Evolutionary conservation across 1,284 basidiomycete genomes (phyloP).

Genomic region (Apiotrichum gamsii): DNA sequence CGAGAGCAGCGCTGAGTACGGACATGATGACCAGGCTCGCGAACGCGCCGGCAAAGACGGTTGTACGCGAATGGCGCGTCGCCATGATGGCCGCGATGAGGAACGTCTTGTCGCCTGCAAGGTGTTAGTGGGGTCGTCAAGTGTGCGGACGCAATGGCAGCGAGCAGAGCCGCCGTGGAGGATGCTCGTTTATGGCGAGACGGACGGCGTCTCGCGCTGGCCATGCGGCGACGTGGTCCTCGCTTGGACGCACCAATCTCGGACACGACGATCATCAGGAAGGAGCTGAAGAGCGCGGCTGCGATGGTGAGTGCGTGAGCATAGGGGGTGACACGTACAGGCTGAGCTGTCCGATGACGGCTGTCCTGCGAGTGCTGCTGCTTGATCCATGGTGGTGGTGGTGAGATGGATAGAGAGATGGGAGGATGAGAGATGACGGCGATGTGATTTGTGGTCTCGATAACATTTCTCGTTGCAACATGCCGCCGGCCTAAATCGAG

Average conservation of each 20-base stretch:
- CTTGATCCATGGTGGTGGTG: constrained; percentile 1
- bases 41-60: constrained; percentile 87
- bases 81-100: constrained; percentile 94
- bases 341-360: too few relatives aligned
- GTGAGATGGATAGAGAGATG: not conserved
- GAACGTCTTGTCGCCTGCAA: constrained; percentile 95
- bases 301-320: constrained; percentile 9
- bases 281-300: constrained; percentile 64
- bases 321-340: constrained; percentile 4
- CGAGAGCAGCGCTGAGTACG: constrained; percentile 77
- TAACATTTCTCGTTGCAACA: too few relatives aligned
- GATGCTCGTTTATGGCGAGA: too few relatives aligned
- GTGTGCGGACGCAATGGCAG: too few relatives aligned
- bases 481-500: too few relatives aligned
- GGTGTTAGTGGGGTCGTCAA: not conserved
- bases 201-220: too few relatives aligned
- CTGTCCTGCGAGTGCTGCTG: constrained; percentile 6
- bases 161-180: too few relatives aligned
- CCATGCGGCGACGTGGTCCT: not conserved
- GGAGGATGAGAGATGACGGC: not conserved
- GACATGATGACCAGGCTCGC: constrained; percentile 87
- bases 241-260: constrained; percentile 55
- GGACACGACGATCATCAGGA: constrained; percentile 80
- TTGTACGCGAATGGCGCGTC: constrained; percentile 78
- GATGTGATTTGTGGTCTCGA: too few relatives aligned